Base-by-base conservation (phyloP, 371 early-diverging fungal genomes). In the Mucor velutinosus region DNA sequence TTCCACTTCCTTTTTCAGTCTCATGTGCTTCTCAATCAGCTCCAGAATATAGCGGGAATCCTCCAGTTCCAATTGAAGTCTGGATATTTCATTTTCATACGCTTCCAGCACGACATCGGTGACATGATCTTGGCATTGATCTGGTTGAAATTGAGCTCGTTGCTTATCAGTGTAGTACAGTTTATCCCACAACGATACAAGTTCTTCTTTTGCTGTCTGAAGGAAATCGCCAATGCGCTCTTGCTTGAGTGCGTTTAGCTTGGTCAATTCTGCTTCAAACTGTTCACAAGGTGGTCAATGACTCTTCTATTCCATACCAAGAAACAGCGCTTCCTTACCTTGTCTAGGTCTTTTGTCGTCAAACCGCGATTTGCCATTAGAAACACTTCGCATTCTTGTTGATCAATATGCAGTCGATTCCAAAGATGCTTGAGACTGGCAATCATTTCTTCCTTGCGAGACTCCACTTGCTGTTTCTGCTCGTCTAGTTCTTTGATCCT, bases 221-320 rank as follows among this genome's bases (percentile, higher is more conserved):
- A 81, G 74, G 62, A 83, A 83, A 12, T 80, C 84, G 17, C 78
- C 75, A 14, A 81, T 64, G 27, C 74, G 66, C 35, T 83, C 81
- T 43, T 75, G 70, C 53, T 79, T 81, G 23, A 81, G 65, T 17
- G 49, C 53, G 11, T 55, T 64, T 32, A 81, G 49, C n/a, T 66
- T 43, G 7, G 61, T 41, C 51, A 77, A 35, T 62, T 81, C 81
- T 0, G 69, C 39, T 64, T 83, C 81, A 47, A 70, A 73, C 75
- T 81, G 49, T 43, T 7, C 4, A 25, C 10, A 45, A 51, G 2
- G 25, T 30, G 27, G 32, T 14, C 30, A n/a, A 25, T 32, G 27
- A 3, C 12, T 1, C 33, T 33, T 8, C 30, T 30, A 30, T 30
- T 30, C 30, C 30, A 30, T 30, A 3, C 30, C 30, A 5, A 30